Conservation (phyloP, 345 rosid species). For the Moringa oleifera region DNA sequence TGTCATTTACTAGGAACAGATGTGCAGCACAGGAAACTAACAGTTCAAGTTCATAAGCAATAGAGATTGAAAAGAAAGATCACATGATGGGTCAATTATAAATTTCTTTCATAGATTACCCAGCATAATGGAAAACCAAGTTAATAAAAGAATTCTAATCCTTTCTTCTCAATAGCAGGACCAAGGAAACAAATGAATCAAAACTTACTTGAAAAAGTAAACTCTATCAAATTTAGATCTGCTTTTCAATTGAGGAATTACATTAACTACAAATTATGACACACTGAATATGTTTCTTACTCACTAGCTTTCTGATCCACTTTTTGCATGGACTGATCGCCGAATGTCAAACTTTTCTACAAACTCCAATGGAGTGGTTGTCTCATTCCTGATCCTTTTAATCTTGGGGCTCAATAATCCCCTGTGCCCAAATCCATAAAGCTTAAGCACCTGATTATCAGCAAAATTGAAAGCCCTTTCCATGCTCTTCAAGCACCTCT, state of each 20-base stretch:
- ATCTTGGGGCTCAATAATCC: slow-evolving; percentile 93
- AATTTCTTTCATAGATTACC: slow-evolving; percentile 25
- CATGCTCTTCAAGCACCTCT: slow-evolving; percentile 82
- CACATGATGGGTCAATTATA: slow-evolving; percentile 9
- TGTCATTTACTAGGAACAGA: too few relatives aligned
- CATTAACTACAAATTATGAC: slow-evolving; percentile 42
- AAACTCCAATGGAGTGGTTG: slow-evolving; percentile 53
- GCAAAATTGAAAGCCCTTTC: slow-evolving; percentile 95
- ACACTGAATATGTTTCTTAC: slow-evolving; percentile 17
- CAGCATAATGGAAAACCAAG: slow-evolving; percentile 19
- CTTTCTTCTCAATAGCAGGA: slow-evolving; percentile 20
- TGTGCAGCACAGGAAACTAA: too few relatives aligned
- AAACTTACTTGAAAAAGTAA: slow-evolving; percentile 22
- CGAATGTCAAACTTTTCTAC: slow-evolving; percentile 82
- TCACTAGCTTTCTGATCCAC: slow-evolving; percentile 32
- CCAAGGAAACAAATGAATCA: slow-evolving; percentile 13
- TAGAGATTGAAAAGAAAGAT: neutral
- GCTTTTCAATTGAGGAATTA: slow-evolving; percentile 24
- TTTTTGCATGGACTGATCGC: slow-evolving; percentile 27
- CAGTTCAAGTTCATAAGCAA: neutral
- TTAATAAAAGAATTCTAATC: slow-evolving; percentile 35
- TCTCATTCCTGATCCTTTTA: slow-evolving; percentile 83
- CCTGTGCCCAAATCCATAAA: slow-evolving; percentile 85
- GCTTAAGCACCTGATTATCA: slow-evolving; percentile 84
- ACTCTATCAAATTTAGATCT: slow-evolving; percentile 20